Conservation (phyloP, 495 filamentous ascomycete genomes). For the Penicillium bialowiezense region DNA sequence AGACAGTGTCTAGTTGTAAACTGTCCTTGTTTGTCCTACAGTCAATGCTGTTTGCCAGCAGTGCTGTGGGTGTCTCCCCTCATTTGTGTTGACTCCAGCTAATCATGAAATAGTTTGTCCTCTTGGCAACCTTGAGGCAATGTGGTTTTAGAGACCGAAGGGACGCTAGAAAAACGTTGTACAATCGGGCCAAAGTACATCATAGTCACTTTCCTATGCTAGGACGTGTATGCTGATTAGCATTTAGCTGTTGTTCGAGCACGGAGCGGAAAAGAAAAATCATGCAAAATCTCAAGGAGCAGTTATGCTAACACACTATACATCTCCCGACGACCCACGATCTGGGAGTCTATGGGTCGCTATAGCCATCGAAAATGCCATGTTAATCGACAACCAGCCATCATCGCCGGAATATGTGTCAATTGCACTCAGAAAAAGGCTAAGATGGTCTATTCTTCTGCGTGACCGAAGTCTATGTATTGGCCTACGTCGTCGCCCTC, state of each 20-base stretch:
- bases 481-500: constrained; percentile 45
- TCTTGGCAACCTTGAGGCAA: constrained; percentile 34
- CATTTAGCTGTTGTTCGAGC: constrained; percentile 26
- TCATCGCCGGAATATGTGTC: constrained; percentile 8
- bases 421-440: constrained; percentile 34
- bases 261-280: constrained; percentile 26
- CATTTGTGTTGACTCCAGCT: neutral
- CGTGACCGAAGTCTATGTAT: constrained; percentile 49
- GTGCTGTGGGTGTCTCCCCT: constrained; percentile 32
- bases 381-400: constrained; percentile 39
- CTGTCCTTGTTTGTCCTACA: constrained; percentile 49
- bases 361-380: constrained; percentile 45
- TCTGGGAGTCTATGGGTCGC: constrained; percentile 47
- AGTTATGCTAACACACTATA: constrained; percentile 42
- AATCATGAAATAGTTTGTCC: constrained; percentile 36
- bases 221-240: neutral
- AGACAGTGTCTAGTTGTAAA: constrained; percentile 11
- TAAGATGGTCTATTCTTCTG: constrained; percentile 52
- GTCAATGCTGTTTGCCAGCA: constrained; percentile 46
- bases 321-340: constrained; percentile 33
- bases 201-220: neutral
- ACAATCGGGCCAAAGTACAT: constrained; percentile 39
- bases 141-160: constrained; percentile 44
- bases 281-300: constrained; percentile 40
- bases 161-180: constrained; percentile 40